Conservation (phyloP, 1,284 basidiomycete species). For the Salmacisia buchloeana region DNA sequence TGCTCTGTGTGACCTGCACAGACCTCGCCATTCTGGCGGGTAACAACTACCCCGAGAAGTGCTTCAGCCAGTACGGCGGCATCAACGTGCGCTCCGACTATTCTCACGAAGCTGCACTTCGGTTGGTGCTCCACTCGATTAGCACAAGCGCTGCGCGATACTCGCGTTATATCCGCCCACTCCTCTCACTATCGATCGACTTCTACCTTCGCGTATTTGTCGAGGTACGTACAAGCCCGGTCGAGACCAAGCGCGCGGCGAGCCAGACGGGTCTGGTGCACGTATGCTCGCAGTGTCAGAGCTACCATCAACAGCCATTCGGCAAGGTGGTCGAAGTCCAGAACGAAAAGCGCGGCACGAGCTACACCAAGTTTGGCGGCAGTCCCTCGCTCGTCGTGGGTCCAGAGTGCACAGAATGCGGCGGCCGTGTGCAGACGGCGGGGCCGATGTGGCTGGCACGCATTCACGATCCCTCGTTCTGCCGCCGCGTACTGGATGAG, state of each 20-base stretch:
- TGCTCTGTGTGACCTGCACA: slow-evolving; percentile 93
- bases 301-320: slow-evolving; percentile 34
- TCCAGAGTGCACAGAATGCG: slow-evolving; percentile 74
- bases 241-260: slow-evolving; percentile 76
- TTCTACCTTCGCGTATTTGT: slow-evolving; percentile 95
- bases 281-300: slow-evolving; percentile 38
- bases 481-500: slow-evolving; percentile 68
- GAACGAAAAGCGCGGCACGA: slow-evolving; percentile 30
- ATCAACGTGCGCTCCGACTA: slow-evolving; percentile 84
- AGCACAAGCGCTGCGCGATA: slow-evolving; percentile 84
- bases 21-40: slow-evolving; percentile 91
- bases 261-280: slow-evolving; percentile 40
- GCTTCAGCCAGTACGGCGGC: slow-evolving; percentile 69
- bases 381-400: slow-evolving; percentile 65
- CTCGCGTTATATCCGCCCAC: slow-evolving; percentile 81
- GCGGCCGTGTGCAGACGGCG: slow-evolving; percentile 70
- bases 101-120: slow-evolving; percentile 61
- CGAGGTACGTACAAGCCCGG: slow-evolving; percentile 66
- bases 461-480: slow-evolving; percentile 73
- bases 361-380: slow-evolving; percentile 57
- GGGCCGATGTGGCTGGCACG: slow-evolving; percentile 96
- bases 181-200: slow-evolving; percentile 91
- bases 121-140: slow-evolving; percentile 78
- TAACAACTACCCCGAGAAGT: slow-evolving; percentile 82
- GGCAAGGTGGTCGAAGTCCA: slow-evolving; percentile 26